A percentile compares a stretch with the other conserved stretches of the same genome.
Evolutionary conservation across 2,329 filamentous ascomycete species (phyloP).

Genomic region (Parastagonospora nodorum): DNA sequence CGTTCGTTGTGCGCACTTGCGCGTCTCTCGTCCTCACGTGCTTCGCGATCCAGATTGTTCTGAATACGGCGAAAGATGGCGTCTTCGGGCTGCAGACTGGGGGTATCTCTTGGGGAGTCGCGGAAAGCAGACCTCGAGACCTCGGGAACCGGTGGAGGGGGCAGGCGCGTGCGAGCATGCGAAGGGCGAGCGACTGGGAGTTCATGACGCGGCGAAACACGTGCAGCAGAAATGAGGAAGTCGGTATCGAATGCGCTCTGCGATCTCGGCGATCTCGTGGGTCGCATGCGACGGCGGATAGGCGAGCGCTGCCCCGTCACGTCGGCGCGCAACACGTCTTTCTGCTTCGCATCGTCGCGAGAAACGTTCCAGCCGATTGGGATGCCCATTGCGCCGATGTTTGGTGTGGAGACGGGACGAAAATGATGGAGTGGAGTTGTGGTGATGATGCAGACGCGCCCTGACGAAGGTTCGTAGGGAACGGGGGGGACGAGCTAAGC

Average conservation of each 20-base stretch:
- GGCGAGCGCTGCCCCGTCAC: slow-evolving; percentile 60
- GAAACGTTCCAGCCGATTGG: slow-evolving; percentile 56
- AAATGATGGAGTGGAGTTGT: slow-evolving; percentile 18
- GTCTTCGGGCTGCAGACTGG: slow-evolving; percentile 19
- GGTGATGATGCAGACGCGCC: slow-evolving; percentile 32
- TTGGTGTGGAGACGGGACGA: slow-evolving; percentile 18
- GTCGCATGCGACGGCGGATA: slow-evolving; percentile 58
- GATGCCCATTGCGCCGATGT: slow-evolving; percentile 52
- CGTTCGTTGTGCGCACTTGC: slow-evolving; percentile 15
- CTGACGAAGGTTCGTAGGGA: slow-evolving; percentile 22
- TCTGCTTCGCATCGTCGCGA: slow-evolving; percentile 53
- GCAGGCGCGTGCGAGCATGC: slow-evolving; percentile 27
- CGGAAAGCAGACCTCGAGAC: slow-evolving; percentile 24
- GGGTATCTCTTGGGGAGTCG: slow-evolving; percentile 16
- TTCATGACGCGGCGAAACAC: slow-evolving; percentile 16
- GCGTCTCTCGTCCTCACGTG: slow-evolving; percentile 19
- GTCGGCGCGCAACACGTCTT: slow-evolving; percentile 57
- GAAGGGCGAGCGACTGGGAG: slow-evolving; percentile 12
- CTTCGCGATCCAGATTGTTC: slow-evolving; percentile 12
- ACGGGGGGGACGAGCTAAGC: slow-evolving; percentile 20
- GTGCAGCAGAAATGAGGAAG: slow-evolving; percentile 18
- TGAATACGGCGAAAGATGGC: slow-evolving; percentile 17
- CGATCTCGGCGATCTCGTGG: slow-evolving; percentile 27
- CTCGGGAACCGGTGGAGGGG: slow-evolving; percentile 43
- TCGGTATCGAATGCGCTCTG: slow-evolving; percentile 21